A percentile compares a stretch with the other conserved stretches of the same genome.
phyloP scores from a whole-genome alignment of 306 rosid genomes.

The Dryas drummondii region DNA sequence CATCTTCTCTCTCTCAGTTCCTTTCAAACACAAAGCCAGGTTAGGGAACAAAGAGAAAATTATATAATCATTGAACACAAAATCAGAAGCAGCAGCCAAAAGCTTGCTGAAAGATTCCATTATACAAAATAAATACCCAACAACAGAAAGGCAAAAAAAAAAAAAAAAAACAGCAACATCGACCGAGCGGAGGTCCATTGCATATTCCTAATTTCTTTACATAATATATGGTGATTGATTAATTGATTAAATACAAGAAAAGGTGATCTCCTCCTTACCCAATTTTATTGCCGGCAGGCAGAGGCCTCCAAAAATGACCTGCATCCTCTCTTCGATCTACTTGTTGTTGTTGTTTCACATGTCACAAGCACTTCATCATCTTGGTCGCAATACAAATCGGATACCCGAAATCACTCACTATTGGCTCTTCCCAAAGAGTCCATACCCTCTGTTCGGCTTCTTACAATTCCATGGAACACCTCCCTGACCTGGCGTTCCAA shows the following conservation, averaged over 20 bases:
- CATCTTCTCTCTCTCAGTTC: no score
- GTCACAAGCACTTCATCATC: not conserved
- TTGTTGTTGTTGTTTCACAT: no score
- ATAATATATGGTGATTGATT: constrained; percentile 30
- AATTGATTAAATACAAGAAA: constrained; percentile 38
- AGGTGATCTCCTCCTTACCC: constrained; percentile 22
- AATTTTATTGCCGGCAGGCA: constrained; percentile 12
- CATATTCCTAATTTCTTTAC: constrained; percentile 42
- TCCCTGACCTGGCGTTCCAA: constrained; percentile 83
- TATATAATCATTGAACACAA: constrained; percentile 23
- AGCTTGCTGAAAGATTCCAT: constrained; percentile 33
- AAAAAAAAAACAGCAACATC: constrained; percentile 25
- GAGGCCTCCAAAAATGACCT: constrained; percentile 15
- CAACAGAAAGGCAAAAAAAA: constrained; percentile 9
- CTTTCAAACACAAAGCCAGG: no score
- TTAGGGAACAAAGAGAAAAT: not conserved
- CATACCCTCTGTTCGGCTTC: constrained; percentile 74
- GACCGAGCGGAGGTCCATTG: constrained; percentile 33
- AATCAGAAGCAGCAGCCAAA: constrained; percentile 41
- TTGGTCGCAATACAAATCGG: no score
- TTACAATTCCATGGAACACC: constrained; percentile 73
- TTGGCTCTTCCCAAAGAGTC: constrained; percentile 49
- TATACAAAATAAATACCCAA: constrained; percentile 41
- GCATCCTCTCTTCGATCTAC: no score
- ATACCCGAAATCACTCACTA: no score